Conservation (phyloP, 1,139 yeast genomes). For the Entelexis paramagnoliae region DNA sequence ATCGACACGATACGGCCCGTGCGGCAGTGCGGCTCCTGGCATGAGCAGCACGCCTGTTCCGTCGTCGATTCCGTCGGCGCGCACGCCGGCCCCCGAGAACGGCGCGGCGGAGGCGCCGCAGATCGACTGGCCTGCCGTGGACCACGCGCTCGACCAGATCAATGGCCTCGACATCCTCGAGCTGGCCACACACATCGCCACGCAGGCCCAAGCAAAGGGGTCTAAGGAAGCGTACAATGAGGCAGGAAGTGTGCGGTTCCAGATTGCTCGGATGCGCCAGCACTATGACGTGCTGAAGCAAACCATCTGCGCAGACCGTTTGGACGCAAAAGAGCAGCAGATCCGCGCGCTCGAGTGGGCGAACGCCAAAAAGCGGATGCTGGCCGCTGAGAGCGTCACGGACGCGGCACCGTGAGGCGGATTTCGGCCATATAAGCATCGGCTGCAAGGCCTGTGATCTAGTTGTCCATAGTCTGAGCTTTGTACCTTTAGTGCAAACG, state of each 20-base stretch:
- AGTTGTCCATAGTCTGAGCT: too few relatives aligned
- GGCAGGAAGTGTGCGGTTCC: slow-evolving; percentile 26
- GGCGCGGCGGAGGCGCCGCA: background rate
- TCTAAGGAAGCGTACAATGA: slow-evolving; percentile 25
- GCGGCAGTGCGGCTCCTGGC: background rate
- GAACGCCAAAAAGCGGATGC: slow-evolving; percentile 20
- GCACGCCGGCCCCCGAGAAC: slow-evolving; percentile 1
- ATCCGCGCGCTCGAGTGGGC: slow-evolving; percentile 20
- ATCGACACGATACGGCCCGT: background rate
- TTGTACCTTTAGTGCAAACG: too few relatives aligned
- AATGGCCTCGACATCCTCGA: slow-evolving; percentile 22
- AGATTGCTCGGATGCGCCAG: slow-evolving; percentile 21
- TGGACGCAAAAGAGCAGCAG: slow-evolving; percentile 20
- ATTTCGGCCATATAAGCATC: too few relatives aligned
- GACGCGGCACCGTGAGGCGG: background rate
- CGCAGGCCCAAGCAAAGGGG: slow-evolving; percentile 22
- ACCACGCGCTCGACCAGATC: slow-evolving; percentile 21
- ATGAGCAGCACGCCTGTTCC: slow-evolving; percentile 6
- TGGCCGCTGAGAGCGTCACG: slow-evolving; percentile 1
- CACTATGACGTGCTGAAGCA: slow-evolving; percentile 16
- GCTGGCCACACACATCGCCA: slow-evolving; percentile 21
- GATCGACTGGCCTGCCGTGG: slow-evolving; percentile 22
- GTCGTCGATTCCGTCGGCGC: slow-evolving; percentile 2
- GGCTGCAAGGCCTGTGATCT: too few relatives aligned
- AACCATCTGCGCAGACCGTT: slow-evolving; percentile 19